These are phyloP conservation scores for Talaromyces sp. DNA, from an alignment of 2,329 filamentous ascomycete species.

Conservation along the genomic window DNA sequence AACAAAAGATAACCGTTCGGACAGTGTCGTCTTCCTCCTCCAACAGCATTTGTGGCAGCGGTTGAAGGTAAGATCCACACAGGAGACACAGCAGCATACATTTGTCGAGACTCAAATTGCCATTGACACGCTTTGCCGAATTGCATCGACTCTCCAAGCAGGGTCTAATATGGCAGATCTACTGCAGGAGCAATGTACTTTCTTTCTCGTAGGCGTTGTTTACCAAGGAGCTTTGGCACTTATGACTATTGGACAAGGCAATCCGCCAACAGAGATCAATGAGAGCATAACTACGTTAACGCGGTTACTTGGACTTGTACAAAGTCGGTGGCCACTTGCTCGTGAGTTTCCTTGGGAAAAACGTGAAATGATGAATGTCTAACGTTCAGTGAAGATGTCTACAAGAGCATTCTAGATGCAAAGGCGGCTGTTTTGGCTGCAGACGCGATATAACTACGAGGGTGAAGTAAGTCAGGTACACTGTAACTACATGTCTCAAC, in stretches of 20 bases:
- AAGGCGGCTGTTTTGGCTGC: slow-evolving; percentile 1
- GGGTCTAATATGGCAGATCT: slow-evolving; percentile 2
- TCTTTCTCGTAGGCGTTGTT: neutral
- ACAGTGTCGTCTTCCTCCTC: slow-evolving; percentile 3
- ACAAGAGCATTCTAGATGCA: slow-evolving; percentile 5
- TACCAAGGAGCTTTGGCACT: slow-evolving; percentile 1
- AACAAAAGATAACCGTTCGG: neutral
- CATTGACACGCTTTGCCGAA: slow-evolving; percentile 10
- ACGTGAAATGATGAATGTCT: neutral
- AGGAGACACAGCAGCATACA: slow-evolving; percentile 1
- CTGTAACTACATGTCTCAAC: no score
- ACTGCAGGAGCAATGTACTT: slow-evolving; percentile 6
- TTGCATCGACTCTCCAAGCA: neutral
- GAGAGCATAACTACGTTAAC: neutral
- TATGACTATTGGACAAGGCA: slow-evolving; percentile 8
- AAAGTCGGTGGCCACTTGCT: slow-evolving; percentile 8
- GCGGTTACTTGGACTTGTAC: slow-evolving; percentile 1
- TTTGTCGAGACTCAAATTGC: slow-evolving; percentile 6
- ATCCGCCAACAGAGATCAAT: neutral
- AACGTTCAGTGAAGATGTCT: neutral
- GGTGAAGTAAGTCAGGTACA: no score
- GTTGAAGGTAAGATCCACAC: neutral
- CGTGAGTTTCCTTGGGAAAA: neutral
- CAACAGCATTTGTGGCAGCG: slow-evolving; percentile 7
- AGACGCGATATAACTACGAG: neutral